These are phyloP conservation scores for Eragrostis tef DNA, from an alignment of 202 grass and related monocot species.

Conservation along the genomic window DNA sequence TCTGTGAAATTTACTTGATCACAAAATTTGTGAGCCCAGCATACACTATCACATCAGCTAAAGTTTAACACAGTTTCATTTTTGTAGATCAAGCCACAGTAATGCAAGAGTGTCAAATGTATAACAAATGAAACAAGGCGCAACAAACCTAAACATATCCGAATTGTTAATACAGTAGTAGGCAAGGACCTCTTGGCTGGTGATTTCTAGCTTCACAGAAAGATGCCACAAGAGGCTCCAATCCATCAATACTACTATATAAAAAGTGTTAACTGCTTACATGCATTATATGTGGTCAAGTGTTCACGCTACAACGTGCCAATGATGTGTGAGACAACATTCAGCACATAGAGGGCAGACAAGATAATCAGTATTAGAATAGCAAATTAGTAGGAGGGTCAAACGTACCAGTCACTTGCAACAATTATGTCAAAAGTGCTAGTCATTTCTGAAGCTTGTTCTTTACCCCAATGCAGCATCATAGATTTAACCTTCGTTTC, in stretches of 20 bases:
- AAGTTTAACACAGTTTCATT: background rate
- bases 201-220: too few species aligned
- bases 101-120: conserved; percentile 13
- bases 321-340: background rate
- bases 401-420: conserved; percentile 94
- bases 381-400: conserved; percentile 8
- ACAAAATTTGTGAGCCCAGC: conserved; percentile 23
- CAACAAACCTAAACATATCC: conserved; percentile 77
- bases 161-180: conserved; percentile 81
- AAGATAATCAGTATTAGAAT: conserved; percentile 30
- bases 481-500: conserved; percentile 73
- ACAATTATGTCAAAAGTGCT: conserved; percentile 86
- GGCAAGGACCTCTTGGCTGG: conserved; percentile 98
- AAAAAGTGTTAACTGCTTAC: background rate
- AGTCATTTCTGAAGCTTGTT: conserved; percentile 56
- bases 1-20: background rate
- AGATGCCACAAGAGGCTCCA: too few species aligned
- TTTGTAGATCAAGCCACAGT: background rate
- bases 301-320: conserved; percentile 6
- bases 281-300: conserved; percentile 1
- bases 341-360: background rate
- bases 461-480: conserved; percentile 78
- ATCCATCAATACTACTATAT: too few species aligned
- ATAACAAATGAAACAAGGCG: conserved; percentile 22
- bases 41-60: conserved; percentile 31